phyloP scores from a whole-genome alignment of 164 flowering plant species.

The Houttuynia cordata region DNA sequence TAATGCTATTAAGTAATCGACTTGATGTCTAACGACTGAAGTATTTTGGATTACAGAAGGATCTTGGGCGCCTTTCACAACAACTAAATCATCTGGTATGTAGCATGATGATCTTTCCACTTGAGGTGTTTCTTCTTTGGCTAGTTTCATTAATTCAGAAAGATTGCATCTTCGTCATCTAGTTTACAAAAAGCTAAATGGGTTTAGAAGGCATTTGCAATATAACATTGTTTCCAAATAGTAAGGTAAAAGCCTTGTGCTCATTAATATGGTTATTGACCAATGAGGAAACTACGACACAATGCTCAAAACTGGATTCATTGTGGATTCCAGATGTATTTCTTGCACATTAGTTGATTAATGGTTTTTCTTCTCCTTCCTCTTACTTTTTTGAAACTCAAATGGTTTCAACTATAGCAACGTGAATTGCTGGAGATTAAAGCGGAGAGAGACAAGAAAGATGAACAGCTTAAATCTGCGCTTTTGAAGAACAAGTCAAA shows the following conservation, averaged over 20 bases:
- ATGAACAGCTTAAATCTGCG: slow-evolving; percentile 28
- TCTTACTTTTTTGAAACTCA: background rate
- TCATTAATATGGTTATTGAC: background rate
- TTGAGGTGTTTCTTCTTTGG: background rate
- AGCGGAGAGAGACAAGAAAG: slow-evolving; percentile 42
- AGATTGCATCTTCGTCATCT: background rate
- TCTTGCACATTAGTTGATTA: too few species aligned
- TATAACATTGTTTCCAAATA: background rate
- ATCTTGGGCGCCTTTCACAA: slow-evolving; percentile 15
- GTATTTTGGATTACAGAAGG: slow-evolving; percentile 14
- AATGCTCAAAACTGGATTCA: too few species aligned
- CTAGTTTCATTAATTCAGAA: background rate
- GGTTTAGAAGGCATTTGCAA: background rate
- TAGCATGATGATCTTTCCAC: background rate
- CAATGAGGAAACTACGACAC: too few species aligned
- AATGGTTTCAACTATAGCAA: slow-evolving; percentile 29
- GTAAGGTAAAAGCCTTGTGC: background rate
- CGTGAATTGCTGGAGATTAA: slow-evolving; percentile 42
- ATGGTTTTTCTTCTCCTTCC: background rate
- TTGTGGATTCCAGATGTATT: too few species aligned
- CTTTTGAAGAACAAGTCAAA: slow-evolving; percentile 18
- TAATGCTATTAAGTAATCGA: background rate
- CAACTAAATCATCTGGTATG: slow-evolving; percentile 18
- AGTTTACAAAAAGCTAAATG: background rate
- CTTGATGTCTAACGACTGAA: too few species aligned